Evolutionary conservation across 208 protist species (phyloP).

Genomic region (Trypanosoma melophagium): DNA sequence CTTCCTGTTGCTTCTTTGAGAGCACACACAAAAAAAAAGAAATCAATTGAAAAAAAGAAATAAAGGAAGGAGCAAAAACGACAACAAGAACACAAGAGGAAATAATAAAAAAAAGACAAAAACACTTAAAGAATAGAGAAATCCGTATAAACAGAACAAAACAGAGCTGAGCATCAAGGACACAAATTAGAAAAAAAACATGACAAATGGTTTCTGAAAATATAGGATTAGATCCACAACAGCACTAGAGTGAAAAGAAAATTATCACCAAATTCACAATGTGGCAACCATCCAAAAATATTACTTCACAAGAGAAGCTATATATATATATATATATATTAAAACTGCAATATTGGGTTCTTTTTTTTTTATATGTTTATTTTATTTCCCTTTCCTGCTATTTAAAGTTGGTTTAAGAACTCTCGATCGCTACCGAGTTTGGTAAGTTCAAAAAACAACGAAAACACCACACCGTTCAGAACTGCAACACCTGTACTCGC

Average conservation of each 20-base stretch:
- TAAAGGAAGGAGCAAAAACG: no score
- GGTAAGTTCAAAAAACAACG: conserved; percentile 79
- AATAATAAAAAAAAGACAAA: no score
- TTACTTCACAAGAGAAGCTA: background rate
- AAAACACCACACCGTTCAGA: conserved; percentile 81
- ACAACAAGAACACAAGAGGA: no score
- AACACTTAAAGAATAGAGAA: no score
- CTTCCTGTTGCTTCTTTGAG: no score
- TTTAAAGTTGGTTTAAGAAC: conserved; percentile 44
- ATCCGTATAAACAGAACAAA: no score
- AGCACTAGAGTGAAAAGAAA: conserved; percentile 4
- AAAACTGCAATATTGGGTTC: conserved; percentile 15
- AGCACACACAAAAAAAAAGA: no score
- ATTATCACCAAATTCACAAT: conserved; percentile 7
- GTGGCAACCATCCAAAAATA: background rate
- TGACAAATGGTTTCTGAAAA: background rate
- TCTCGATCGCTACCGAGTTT: conserved; percentile 82
- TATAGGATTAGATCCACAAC: background rate
- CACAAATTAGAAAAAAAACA: background rate
- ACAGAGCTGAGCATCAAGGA: background rate
- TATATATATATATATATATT: conserved; percentile 18
- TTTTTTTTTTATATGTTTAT: conserved; percentile 9
- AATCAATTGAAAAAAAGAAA: no score
- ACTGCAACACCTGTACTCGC: conserved; percentile 72
- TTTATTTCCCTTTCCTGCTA: conserved; percentile 14